A percentile compares a stretch with the other conserved stretches of the same genome.
These are phyloP conservation scores for Lathyrus aphaca DNA, from an alignment of 306 rosid species.

Conservation along the genomic window DNA sequence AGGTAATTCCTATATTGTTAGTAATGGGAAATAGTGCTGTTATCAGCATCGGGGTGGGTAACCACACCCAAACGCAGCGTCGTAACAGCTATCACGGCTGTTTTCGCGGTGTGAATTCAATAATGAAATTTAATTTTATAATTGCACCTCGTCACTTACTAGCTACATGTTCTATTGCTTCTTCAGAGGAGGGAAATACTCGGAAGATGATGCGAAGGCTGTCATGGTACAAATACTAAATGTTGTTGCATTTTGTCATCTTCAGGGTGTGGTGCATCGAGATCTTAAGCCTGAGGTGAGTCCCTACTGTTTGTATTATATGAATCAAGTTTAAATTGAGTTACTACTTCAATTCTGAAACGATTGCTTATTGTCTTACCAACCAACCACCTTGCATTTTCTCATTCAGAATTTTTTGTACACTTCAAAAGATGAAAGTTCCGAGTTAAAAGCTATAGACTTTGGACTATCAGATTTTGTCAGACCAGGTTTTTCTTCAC, in stretches of 20 bases:
- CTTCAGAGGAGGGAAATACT: slow-evolving; percentile 90
- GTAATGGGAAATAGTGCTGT: neutral
- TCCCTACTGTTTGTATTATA: too few relatives aligned
- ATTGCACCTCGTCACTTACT: slow-evolving; percentile 37
- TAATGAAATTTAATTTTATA: slow-evolving; percentile 17
- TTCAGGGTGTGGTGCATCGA: slow-evolving; percentile 99
- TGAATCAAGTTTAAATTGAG: too few relatives aligned
- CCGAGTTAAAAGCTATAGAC: slow-evolving; percentile 92
- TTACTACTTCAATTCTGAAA: slow-evolving; percentile 11
- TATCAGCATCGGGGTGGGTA: neutral
- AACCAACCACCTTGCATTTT: slow-evolving; percentile 28
- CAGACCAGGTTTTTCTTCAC: slow-evolving; percentile 75
- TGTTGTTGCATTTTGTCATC: slow-evolving; percentile 96
- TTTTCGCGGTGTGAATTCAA: neutral
- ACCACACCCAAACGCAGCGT: neutral
- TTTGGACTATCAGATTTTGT: slow-evolving; percentile 96
- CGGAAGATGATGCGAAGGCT: slow-evolving; percentile 95
- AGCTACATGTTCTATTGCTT: slow-evolving; percentile 35
- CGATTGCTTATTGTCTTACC: slow-evolving; percentile 37
- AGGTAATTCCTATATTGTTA: slow-evolving; percentile 54
- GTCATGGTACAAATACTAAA: slow-evolving; percentile 95
- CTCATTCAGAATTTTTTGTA: slow-evolving; percentile 85
- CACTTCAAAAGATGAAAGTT: slow-evolving; percentile 77
- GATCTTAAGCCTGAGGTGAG: slow-evolving; percentile 99
- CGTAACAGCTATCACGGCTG: neutral